Percentiles rank a stretch among this genome's conserved stretches.
phyloP scores from a whole-genome alignment of 108 stramenopile genomes.

The Tribonema minus region DNA sequence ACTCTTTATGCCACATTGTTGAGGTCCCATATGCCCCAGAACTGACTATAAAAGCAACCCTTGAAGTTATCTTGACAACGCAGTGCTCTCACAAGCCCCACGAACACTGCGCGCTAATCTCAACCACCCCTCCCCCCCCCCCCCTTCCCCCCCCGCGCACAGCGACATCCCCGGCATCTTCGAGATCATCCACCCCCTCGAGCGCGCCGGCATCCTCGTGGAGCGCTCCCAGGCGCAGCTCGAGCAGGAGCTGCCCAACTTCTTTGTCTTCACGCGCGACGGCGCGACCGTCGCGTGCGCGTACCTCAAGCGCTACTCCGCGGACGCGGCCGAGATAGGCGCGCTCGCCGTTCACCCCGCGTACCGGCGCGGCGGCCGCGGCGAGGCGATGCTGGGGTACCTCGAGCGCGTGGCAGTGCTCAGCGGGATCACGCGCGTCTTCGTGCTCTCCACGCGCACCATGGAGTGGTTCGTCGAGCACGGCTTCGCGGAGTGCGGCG shows the following conservation, averaged over 20 bases:
- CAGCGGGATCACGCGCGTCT: slow-evolving; percentile 66
- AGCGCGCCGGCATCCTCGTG: slow-evolving; percentile 63
- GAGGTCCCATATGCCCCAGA: too few relatives aligned
- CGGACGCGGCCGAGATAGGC: slow-evolving; percentile 80
- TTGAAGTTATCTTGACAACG: too few relatives aligned
- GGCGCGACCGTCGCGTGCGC: slow-evolving; percentile 7
- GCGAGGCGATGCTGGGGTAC: slow-evolving; percentile 91
- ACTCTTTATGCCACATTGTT: too few relatives aligned
- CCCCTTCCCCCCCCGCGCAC: too few relatives aligned
- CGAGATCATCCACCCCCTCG: slow-evolving; percentile 78
- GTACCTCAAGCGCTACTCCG: slow-evolving; percentile 34
- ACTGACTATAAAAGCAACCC: too few relatives aligned
- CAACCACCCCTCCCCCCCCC: too few relatives aligned
- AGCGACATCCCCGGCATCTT: slow-evolving; percentile 76
- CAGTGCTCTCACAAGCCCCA: too few relatives aligned
- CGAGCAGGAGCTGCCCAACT: slow-evolving; percentile 72
- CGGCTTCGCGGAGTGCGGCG: slow-evolving; percentile 63
- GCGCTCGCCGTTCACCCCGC: slow-evolving; percentile 79
- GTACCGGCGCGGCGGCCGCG: slow-evolving; percentile 75
- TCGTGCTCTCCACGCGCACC: slow-evolving; percentile 85
- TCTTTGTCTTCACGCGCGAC: slow-evolving; percentile 76
- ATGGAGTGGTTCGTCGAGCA: slow-evolving; percentile 96
- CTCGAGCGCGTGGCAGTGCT: slow-evolving; percentile 78
- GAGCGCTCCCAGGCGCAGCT: slow-evolving; percentile 68
- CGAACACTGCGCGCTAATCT: too few relatives aligned